Percentiles rank a stretch among this genome's conserved stretches.
These are phyloP conservation scores for Petunia hybrid DNA, from an alignment of 305 asterid species.

Conservation along the genomic window DNA sequence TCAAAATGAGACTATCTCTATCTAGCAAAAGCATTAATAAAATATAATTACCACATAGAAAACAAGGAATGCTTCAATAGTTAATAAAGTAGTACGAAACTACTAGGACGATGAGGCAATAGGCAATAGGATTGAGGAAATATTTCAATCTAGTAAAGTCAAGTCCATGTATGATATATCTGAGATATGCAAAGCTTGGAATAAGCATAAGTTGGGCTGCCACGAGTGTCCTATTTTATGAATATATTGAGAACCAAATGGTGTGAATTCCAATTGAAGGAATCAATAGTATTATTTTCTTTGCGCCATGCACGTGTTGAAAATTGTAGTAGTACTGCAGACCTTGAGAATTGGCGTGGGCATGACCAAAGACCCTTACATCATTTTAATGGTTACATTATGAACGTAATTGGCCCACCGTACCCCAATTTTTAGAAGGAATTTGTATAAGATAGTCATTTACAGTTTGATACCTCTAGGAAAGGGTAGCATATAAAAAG, in stretches of 20 bases:
- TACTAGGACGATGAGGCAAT: neutral
- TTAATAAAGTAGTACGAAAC: too few relatives aligned
- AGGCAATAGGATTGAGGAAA: neutral
- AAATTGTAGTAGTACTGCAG: too few relatives aligned
- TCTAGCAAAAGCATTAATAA: neutral
- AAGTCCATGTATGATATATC: neutral
- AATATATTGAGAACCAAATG: neutral
- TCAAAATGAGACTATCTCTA: neutral
- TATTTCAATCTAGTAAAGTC: neutral
- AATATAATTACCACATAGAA: neutral
- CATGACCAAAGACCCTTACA: neutral
- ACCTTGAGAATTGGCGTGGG: neutral
- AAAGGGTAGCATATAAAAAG: too few relatives aligned
- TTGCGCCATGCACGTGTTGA: neutral
- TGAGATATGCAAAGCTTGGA: neutral
- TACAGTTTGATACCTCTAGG: too few relatives aligned
- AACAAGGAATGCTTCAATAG: neutral
- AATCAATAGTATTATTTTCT: neutral
- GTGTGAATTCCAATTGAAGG: neutral
- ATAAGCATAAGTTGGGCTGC: neutral
- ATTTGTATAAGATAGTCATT: too few relatives aligned
- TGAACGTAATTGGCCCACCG: neutral
- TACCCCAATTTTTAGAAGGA: too few relatives aligned
- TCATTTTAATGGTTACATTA: too few relatives aligned
- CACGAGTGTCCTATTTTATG: neutral